Evolutionary conservation across 73 alveolate genomes (phyloP).

Genomic region (Tetrahymena borealis): DNA sequence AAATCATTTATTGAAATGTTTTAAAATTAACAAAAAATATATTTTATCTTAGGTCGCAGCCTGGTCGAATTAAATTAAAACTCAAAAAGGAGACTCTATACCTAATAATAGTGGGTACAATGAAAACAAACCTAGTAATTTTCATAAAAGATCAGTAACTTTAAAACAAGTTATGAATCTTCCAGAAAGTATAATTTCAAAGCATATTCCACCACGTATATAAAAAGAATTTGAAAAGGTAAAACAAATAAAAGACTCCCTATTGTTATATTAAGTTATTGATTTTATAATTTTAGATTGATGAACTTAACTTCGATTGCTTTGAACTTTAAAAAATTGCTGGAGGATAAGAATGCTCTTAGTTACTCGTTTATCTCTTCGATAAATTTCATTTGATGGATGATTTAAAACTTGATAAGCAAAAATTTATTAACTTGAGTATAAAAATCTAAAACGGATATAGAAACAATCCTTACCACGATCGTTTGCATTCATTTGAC

Average conservation of each 20-base stretch:
- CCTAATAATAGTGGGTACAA: too few relatives aligned
- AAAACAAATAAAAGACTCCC: not conserved
- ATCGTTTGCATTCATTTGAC: conserved; percentile 60
- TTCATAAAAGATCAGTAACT: not conserved
- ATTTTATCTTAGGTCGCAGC: too few relatives aligned
- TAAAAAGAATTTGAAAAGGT: not conserved
- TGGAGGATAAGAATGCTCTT: not conserved
- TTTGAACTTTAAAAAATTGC: not conserved
- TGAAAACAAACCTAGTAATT: not conserved
- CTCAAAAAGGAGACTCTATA: not conserved
- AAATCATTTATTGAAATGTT: not conserved
- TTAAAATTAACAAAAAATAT: too few relatives aligned
- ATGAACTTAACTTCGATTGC: not conserved
- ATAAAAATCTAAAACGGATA: not conserved
- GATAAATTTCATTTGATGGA: not conserved
- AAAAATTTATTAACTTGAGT: not conserved
- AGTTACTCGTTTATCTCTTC: not conserved
- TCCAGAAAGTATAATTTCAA: not conserved
- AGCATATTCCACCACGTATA: not conserved
- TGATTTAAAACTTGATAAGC: not conserved
- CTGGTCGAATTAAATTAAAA: not conserved
- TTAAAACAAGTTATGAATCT: not conserved
- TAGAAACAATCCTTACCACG: conserved; percentile 51
- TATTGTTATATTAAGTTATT: not conserved
- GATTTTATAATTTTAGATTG: not conserved